Conservation (phyloP, 805 yeast genomes). For the Metschnikowia aberdeeniae region DNA sequence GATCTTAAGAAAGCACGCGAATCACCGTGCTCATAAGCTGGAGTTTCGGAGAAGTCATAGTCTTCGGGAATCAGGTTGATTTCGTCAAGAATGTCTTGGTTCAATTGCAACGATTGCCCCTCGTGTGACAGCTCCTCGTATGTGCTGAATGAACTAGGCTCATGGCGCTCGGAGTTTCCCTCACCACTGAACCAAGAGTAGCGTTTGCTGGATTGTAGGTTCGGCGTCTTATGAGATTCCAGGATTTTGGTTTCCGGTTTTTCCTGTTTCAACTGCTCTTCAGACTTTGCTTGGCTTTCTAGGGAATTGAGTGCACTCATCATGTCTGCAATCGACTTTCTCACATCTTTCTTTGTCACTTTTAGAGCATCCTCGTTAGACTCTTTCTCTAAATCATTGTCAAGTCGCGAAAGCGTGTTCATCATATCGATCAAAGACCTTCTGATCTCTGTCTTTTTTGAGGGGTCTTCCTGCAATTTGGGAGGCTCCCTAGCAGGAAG, state of each 20-base stretch:
- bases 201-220: constrained; percentile 5
- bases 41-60: constrained; percentile 34
- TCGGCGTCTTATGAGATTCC: not conserved
- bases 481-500: not conserved
- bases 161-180: constrained; percentile 18
- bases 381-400: not conserved
- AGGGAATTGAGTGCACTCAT: constrained; percentile 25
- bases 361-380: constrained; percentile 11
- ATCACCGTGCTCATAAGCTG: not conserved
- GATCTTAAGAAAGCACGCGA: constrained; percentile 25
- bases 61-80: constrained; percentile 35
- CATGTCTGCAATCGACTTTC: constrained; percentile 27
- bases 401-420: constrained; percentile 6
- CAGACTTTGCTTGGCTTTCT: constrained; percentile 13
- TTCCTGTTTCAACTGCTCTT: not conserved
- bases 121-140: constrained; percentile 2
- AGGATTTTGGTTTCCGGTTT: not conserved
- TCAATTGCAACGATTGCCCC: constrained; percentile 12
- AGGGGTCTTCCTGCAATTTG: not conserved
- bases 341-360: constrained; percentile 12
- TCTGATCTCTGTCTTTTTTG: constrained; percentile 3
- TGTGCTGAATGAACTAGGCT: not conserved
- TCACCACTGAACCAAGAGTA: constrained; percentile 32
- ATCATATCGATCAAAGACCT: constrained; percentile 6
- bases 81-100: constrained; percentile 33